Evolutionary conservation across 139 green algal species (phyloP).

Genomic region (Limnomonas spitsbergensis): DNA sequence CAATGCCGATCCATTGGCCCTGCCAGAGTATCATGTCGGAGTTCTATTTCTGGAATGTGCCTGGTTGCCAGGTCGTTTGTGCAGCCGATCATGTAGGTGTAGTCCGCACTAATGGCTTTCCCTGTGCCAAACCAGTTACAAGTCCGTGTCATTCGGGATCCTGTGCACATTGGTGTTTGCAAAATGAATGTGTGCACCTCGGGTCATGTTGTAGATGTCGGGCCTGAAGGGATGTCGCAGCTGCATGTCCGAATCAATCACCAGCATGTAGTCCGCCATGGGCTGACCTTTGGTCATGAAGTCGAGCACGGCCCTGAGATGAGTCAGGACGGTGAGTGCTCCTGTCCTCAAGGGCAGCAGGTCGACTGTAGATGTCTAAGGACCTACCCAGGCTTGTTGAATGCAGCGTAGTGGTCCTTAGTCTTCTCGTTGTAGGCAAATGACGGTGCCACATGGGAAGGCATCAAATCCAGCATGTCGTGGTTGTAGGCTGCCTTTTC

Average conservation of each 20-base stretch:
- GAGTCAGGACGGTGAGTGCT: neutral
- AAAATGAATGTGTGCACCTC: no score
- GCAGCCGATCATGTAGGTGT: slow-evolving; percentile 45
- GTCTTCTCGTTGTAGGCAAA: slow-evolving; percentile 34
- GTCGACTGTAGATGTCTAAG: neutral
- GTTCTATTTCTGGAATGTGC: slow-evolving; percentile 62
- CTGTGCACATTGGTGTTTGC: no score
- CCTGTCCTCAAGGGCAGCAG: neutral
- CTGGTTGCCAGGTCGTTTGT: slow-evolving; percentile 61
- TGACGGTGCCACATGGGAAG: slow-evolving; percentile 39
- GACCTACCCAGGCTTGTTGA: slow-evolving; percentile 65
- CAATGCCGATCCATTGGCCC: slow-evolving; percentile 39
- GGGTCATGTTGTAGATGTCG: slow-evolving; percentile 31
- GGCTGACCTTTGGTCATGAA: slow-evolving; percentile 16
- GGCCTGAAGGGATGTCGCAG: slow-evolving; percentile 50
- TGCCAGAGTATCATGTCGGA: slow-evolving; percentile 68
- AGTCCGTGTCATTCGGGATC: no score
- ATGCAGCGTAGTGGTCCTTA: slow-evolving; percentile 38
- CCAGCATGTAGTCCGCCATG: slow-evolving; percentile 15
- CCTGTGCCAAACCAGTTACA: no score
- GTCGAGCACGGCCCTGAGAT: slow-evolving; percentile 15
- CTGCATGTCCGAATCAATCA: slow-evolving; percentile 44
- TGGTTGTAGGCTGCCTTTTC: slow-evolving; percentile 41
- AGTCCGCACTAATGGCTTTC: slow-evolving; percentile 37
- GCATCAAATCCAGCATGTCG: slow-evolving; percentile 28